Evolutionary conservation across 2,329 filamentous ascomycete species (phyloP).

Genomic region (Ophiocordyceps camponoti-saundersi): DNA sequence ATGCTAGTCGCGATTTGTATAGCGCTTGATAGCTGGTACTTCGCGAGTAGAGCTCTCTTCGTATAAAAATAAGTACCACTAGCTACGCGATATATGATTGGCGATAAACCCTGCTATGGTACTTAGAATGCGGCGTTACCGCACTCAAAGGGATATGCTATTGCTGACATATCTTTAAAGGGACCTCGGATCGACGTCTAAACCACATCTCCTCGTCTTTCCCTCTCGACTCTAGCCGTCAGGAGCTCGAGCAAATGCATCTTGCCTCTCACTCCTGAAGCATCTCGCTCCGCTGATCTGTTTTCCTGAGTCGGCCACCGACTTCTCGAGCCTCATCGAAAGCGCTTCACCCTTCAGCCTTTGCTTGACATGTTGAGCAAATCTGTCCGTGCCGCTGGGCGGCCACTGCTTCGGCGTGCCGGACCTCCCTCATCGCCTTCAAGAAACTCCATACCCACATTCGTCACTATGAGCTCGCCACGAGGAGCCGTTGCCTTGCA

Average conservation of each 20-base stretch:
- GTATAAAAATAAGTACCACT: no score
- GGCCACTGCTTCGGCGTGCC: slow-evolving; percentile 40
- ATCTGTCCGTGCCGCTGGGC: slow-evolving; percentile 47
- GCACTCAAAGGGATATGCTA: neutral
- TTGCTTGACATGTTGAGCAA: slow-evolving; percentile 52
- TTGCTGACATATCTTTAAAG: neutral
- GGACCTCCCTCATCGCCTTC: slow-evolving; percentile 25
- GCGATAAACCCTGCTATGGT: no score
- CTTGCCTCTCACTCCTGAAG: neutral
- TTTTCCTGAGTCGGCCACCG: neutral
- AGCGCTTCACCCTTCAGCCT: slow-evolving; percentile 1
- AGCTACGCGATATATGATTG: no score
- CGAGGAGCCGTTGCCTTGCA: slow-evolving; percentile 25
- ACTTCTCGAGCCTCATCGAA: neutral
- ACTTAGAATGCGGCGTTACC: no score
- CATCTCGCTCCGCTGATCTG: neutral
- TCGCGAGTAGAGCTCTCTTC: no score
- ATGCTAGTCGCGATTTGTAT: no score
- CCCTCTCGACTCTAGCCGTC: neutral
- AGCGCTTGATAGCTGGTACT: no score
- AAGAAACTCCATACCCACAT: slow-evolving; percentile 25
- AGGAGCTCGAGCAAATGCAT: neutral
- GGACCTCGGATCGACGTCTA: neutral
- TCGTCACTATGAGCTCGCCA: slow-evolving; percentile 21
- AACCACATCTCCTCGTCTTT: neutral